These are phyloP conservation scores for Penicillium verrucosum DNA, from an alignment of 2,329 filamentous ascomycete species.

Conservation along the genomic window DNA sequence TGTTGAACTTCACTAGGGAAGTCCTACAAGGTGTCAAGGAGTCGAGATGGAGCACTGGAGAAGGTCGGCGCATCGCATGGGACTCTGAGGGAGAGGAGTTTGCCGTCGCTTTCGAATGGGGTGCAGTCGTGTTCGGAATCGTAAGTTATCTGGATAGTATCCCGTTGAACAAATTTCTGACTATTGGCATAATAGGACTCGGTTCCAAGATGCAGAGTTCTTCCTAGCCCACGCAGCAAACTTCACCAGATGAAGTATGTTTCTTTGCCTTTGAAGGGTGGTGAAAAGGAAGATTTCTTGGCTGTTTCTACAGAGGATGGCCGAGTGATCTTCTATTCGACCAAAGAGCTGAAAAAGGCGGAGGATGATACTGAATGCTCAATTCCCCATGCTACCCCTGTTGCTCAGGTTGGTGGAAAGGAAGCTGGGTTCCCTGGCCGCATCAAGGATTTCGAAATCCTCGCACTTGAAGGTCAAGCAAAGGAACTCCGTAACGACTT, in stretches of 20 bases:
- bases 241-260: constrained; percentile 79
- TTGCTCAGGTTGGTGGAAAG: constrained; percentile 77
- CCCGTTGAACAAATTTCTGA: constrained; percentile 15
- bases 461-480: constrained; percentile 46
- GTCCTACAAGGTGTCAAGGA: constrained; percentile 74
- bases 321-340: constrained; percentile 77
- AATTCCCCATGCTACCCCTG: constrained; percentile 57
- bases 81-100: constrained; percentile 75
- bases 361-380: constrained; percentile 50
- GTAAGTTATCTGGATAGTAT: constrained; percentile 34
- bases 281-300: constrained; percentile 54
- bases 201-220: constrained; percentile 69
- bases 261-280: constrained; percentile 43
- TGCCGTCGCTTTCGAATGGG: constrained; percentile 82
- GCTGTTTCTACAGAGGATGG: constrained; percentile 89
- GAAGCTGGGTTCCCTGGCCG: constrained; percentile 64
- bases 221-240: constrained; percentile 69
- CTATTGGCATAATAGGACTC: constrained; percentile 57
- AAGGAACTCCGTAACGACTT: constrained; percentile 39
- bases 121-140: constrained; percentile 80
- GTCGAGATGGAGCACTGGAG: constrained; percentile 71
- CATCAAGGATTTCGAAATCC: constrained; percentile 82
- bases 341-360: constrained; percentile 45
- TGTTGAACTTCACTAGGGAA: constrained; percentile 75
- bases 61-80: constrained; percentile 81